phyloP scores from a whole-genome alignment of 2,329 filamentous ascomycete genomes.

The Sarocladium brachiariae region DNA sequence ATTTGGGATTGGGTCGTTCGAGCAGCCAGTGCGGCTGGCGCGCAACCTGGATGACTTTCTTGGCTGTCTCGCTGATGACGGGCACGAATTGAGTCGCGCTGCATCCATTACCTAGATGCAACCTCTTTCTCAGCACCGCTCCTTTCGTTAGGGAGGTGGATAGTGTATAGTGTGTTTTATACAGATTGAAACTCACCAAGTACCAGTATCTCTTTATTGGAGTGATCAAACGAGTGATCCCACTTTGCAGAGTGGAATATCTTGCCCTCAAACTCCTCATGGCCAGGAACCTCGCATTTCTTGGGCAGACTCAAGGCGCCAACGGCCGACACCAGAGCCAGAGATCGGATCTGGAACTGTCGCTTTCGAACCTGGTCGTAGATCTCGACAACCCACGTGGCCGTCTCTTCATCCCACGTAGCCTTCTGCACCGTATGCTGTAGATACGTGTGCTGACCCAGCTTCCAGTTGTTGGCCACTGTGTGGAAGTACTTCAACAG shows the following conservation, averaged over 20 bases:
- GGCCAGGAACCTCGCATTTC: constrained; percentile 17
- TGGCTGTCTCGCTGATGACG: constrained; percentile 14
- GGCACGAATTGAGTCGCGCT: constrained; percentile 21
- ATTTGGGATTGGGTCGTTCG: constrained; percentile 31
- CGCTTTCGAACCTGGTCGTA: constrained; percentile 9
- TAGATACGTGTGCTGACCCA: constrained; percentile 17
- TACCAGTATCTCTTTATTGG: constrained; percentile 17
- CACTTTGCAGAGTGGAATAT: constrained; percentile 21
- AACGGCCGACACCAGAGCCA: constrained; percentile 20
- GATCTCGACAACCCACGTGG: constrained; percentile 15
- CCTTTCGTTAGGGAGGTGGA: no score
- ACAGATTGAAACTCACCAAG: constrained; percentile 13
- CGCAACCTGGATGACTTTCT: constrained; percentile 38
- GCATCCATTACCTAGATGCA: constrained; percentile 20
- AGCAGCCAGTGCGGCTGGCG: constrained; percentile 43
- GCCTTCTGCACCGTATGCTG: constrained; percentile 16
- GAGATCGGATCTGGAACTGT: constrained; percentile 12
- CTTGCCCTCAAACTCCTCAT: constrained; percentile 14
- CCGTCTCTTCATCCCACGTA: constrained; percentile 15
- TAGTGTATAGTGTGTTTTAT: no score
- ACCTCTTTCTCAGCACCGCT: no score
- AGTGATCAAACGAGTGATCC: constrained; percentile 21
- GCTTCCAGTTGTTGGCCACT: constrained; percentile 17
- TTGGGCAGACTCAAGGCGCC: constrained; percentile 18
- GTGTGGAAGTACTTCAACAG: constrained; percentile 19